These are phyloP conservation scores for Rhodofomes roseus DNA, from an alignment of 1,284 basidiomycete genomes.

Conservation along the genomic window DNA sequence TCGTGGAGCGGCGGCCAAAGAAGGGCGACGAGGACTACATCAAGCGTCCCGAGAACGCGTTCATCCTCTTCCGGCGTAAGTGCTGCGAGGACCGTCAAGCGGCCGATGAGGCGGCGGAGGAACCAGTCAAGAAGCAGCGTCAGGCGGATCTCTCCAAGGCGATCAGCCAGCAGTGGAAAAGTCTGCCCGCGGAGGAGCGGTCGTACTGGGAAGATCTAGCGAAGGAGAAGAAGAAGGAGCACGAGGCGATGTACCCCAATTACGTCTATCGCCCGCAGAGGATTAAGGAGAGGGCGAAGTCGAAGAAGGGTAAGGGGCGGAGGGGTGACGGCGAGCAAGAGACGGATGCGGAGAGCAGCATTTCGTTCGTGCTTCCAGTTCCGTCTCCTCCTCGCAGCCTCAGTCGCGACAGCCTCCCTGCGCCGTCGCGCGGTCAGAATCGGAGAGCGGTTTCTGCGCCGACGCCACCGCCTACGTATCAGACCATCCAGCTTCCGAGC, in stretches of 20 bases:
- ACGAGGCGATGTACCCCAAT: conserved; percentile 62
- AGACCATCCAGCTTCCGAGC: conserved; percentile 60
- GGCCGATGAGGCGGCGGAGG: conserved; percentile 31
- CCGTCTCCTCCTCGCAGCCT: conserved; percentile 28
- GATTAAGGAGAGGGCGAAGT: conserved; percentile 52
- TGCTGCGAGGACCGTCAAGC: conserved; percentile 68
- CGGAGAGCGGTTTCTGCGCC: conserved; percentile 32
- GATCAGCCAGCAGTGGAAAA: conserved; percentile 74
- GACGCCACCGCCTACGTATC: conserved; percentile 35
- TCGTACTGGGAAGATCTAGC: conserved; percentile 60
- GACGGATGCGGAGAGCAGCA: conserved; percentile 40
- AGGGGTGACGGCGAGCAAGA: conserved; percentile 39
- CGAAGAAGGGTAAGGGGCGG: conserved; percentile 40
- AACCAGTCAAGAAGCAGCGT: conserved; percentile 45
- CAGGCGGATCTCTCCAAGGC: conserved; percentile 69
- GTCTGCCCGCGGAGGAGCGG: conserved; percentile 54
- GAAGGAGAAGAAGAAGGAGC: conserved; percentile 56
- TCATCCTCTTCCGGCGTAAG: conserved; percentile 75
- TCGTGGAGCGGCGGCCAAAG: conserved; percentile 67
- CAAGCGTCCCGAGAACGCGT: conserved; percentile 78
- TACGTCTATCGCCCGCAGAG: conserved; percentile 76
- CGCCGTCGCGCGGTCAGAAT: conserved; percentile 13
- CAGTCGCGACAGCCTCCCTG: conserved; percentile 19
- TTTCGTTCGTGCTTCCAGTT: conserved; percentile 56
- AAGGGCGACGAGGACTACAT: conserved; percentile 78